Evolutionary conservation across 2,329 filamentous ascomycete genomes (phyloP), one percentile per base, ranked within the genome.

Genomic region (Ascochyta koolunga): DNA sequence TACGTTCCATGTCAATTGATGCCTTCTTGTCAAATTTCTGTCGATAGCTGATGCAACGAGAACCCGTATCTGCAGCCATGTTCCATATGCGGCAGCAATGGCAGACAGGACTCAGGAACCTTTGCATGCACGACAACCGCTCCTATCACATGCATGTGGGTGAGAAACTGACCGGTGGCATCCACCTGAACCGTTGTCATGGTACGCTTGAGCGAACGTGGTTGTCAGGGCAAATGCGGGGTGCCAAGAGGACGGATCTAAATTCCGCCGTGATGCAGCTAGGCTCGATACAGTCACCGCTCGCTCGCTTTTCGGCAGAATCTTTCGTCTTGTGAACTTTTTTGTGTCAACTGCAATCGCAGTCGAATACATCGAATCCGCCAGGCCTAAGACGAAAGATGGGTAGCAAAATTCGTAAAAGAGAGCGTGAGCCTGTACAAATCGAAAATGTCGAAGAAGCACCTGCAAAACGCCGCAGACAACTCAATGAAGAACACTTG

Each of bases 401-500:
- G 70, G 65, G 60, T 8, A 60, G 47, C 37, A 71, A 71, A 18
- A 51, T 48, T 39, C 59, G 58, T 11, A 74, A 74, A 42, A 66
- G 71, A 52, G 62, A 57, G 16, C 65, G 65, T 38, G 68, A 73
- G 18, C 46, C 50, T 25, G 55, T 47, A 7, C 54, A 61, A 24
- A 54, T 45, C 11, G 62, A 61, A 15, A 56, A 51, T 21, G 56
- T 53, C 19, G 58, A 59, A 8, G 65, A 65, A 38, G 58, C 54
- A 7, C 66, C 68, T 25, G 55, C 62, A 25, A 74, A 74, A 59
- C 68, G 69, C 31, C 70, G 67, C 45, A 67, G 72, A 54, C 68
- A 71, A 58, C 70, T 74, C 56, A 73, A 70, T 37, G 71, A 77
- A 55, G 72, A 71, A 27, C 72, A 79, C 57, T 60, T 74, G 42